These are phyloP conservation scores for Combretum micranthum DNA, from an alignment of 345 rosid species.

Conservation along the genomic window DNA sequence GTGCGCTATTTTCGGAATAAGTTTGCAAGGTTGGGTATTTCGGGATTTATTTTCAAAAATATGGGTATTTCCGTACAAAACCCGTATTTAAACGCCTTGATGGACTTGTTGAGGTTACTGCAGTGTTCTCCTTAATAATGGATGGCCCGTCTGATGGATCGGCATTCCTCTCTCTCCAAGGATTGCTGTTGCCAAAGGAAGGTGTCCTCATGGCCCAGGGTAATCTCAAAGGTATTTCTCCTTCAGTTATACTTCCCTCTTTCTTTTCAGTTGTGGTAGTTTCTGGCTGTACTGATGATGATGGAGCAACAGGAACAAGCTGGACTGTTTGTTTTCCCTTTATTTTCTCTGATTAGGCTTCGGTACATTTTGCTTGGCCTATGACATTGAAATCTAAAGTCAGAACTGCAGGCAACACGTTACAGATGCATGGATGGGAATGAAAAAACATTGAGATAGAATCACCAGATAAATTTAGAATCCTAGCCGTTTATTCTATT, in stretches of 20 bases:
- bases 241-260: constrained; percentile 24
- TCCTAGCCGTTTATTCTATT: too few species aligned
- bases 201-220: constrained; percentile 75
- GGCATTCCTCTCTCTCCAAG: constrained; percentile 73
- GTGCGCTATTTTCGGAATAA: too few species aligned
- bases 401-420: neutral
- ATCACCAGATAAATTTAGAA: neutral
- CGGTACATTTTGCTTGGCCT: constrained; percentile 65
- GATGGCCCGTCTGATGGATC: constrained; percentile 35
- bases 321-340: constrained; percentile 64
- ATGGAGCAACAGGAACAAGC: constrained; percentile 61
- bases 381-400: constrained; percentile 10
- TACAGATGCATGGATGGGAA: neutral
- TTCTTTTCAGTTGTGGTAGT: constrained; percentile 21
- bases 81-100: constrained; percentile 32
- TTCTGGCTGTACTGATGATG: constrained; percentile 31
- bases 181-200: constrained; percentile 46
- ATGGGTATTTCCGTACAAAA: too few species aligned
- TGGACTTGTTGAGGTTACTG: constrained; percentile 33
- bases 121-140: constrained; percentile 28
- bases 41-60: too few species aligned
- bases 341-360: constrained; percentile 71
- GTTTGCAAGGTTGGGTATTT: too few species aligned
- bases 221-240: constrained; percentile 46
- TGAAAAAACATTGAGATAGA: neutral